A percentile compares a stretch with the other conserved stretches of the same genome.
Conservation (phyloP, 1,284 basidiomycete genomes). For the Coriolopsis trogii region DNA sequence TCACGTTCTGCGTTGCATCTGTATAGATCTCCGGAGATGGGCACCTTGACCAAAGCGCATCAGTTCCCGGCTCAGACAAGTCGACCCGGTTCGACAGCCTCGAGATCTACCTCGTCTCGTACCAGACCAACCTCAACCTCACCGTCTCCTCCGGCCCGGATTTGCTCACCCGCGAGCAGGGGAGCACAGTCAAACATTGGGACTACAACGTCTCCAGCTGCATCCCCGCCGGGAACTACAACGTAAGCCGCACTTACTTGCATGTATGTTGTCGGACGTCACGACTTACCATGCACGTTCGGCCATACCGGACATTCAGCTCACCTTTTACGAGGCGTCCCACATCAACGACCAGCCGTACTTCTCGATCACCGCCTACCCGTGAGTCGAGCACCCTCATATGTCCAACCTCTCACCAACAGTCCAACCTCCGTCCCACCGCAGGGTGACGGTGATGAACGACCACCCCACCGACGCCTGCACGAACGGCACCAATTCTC, state of each 20-base stretch:
- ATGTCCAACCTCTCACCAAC: background rate
- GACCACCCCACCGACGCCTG: constrained; percentile 35
- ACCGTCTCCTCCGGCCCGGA: constrained; percentile 47
- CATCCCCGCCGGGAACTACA: constrained; percentile 48
- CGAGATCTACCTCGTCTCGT: constrained; percentile 53
- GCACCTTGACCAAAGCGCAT: constrained; percentile 40
- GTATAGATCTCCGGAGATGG: constrained; percentile 52
- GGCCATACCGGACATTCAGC: no score
- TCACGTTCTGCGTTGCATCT: background rate
- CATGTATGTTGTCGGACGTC: background rate
- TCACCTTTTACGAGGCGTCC: constrained; percentile 53
- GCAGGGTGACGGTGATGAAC: constrained; percentile 43
- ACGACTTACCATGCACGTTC: no score
- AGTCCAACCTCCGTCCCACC: background rate
- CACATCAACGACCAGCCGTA: constrained; percentile 40
- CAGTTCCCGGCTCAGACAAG: constrained; percentile 41
- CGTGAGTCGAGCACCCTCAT: constrained; percentile 23
- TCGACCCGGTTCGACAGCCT: constrained; percentile 47
- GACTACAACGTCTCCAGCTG: constrained; percentile 48
- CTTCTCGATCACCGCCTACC: constrained; percentile 50
- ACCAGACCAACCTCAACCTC: constrained; percentile 43
- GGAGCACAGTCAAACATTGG: constrained; percentile 52
- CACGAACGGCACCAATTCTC: constrained; percentile 36
- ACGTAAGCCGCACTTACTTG: constrained; percentile 37
- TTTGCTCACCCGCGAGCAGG: constrained; percentile 43